Percentiles rank a stretch among this genome's conserved stretches.
These are phyloP conservation scores for Solanum ossicruentum DNA, from an alignment of 257 asterid genomes.

Conservation along the genomic window DNA sequence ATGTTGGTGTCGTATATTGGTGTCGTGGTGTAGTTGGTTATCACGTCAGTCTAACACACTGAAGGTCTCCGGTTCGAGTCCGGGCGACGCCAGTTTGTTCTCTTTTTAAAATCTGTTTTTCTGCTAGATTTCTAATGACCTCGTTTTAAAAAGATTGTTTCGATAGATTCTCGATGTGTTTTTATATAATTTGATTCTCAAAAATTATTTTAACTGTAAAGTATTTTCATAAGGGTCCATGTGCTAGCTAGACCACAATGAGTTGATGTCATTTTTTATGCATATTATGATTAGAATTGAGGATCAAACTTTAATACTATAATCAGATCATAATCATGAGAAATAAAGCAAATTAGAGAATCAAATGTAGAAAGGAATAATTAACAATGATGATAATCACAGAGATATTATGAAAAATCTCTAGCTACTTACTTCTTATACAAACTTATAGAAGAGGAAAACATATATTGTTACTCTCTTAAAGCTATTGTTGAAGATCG, in stretches of 20 bases:
- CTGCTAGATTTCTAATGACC: background rate
- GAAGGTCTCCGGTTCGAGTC: slow-evolving; percentile 85
- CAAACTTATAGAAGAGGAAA: background rate
- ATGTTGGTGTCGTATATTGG: slow-evolving; percentile 16
- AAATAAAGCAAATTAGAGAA: background rate
- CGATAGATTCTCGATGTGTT: background rate
- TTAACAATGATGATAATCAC: background rate
- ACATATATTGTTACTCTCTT: background rate
- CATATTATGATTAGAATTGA: background rate
- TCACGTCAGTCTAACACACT: slow-evolving; percentile 85
- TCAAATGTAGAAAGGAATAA: background rate
- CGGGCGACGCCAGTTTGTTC: slow-evolving; percentile 44
- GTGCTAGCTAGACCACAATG: slow-evolving; percentile 17
- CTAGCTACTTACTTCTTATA: no score
- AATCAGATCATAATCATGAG: background rate
- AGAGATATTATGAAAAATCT: background rate
- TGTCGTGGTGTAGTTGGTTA: slow-evolving; percentile 88
- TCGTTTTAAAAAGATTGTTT: background rate
- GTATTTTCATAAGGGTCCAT: slow-evolving; percentile 4
- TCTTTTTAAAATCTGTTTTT: background rate
- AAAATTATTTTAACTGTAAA: background rate
- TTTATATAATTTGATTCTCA: slow-evolving; percentile 5
- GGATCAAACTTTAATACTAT: background rate
- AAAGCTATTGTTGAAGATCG: background rate
- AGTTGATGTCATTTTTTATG: slow-evolving; percentile 3